Conservation (phyloP, 2,329 filamentous ascomycete species). For the Aspergillus amoenus region DNA sequence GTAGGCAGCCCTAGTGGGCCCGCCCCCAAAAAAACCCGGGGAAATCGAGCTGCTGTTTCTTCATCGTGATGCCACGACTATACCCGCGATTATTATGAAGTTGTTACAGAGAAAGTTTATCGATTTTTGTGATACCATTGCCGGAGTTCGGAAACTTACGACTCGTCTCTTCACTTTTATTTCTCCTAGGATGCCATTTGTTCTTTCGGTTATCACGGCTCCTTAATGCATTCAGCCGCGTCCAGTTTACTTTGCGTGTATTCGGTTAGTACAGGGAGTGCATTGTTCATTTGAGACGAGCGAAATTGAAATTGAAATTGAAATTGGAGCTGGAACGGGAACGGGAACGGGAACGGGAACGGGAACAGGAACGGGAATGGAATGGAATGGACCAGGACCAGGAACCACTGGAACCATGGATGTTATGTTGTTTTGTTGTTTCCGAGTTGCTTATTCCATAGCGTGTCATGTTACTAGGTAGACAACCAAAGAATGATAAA, state of each 20-base stretch:
- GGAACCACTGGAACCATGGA: conserved; percentile 10
- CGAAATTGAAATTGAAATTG: conserved; percentile 9
- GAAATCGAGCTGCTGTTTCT: conserved; percentile 16
- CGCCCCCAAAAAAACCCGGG: conserved; percentile 32
- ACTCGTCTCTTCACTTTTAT: conserved; percentile 6
- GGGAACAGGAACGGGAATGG: not conserved
- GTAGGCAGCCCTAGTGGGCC: conserved; percentile 27
- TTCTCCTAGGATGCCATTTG: conserved; percentile 2
- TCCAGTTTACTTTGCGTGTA: conserved; percentile 9
- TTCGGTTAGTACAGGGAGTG: conserved; percentile 3
- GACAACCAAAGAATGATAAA: conserved; percentile 19
- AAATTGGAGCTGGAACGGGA: not conserved
- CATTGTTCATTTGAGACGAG: not conserved
- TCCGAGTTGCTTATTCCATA: conserved; percentile 6
- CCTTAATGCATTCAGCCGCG: conserved; percentile 13
- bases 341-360: not conserved
- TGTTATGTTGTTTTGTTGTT: not conserved
- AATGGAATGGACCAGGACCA: conserved; percentile 5
- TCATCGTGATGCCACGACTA: conserved; percentile 10
- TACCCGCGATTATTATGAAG: not conserved
- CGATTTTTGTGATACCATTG: conserved; percentile 13
- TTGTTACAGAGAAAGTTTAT: not conserved
- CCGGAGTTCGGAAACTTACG: conserved; percentile 7
- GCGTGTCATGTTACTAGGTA: conserved; percentile 15
- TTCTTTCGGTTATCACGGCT: conserved; percentile 1